A percentile compares a stretch with the other conserved stretches of the same genome.
phyloP scores from a whole-genome alignment of 768 basidiomycete genomes.

The Ephemerocybe angulata region DNA sequence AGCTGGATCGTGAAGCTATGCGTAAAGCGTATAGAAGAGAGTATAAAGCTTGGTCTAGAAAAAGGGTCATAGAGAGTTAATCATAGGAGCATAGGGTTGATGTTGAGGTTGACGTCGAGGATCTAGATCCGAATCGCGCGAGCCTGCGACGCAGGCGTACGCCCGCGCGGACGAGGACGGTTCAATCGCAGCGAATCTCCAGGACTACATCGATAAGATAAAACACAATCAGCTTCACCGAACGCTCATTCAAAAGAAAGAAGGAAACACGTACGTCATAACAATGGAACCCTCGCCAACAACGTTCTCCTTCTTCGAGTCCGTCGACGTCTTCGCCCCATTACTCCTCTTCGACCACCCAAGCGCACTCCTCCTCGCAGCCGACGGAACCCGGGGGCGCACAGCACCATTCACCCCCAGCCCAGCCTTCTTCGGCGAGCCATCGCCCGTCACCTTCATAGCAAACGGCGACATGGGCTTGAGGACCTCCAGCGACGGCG shows the following conservation, averaged over 20 bases:
- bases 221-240: not conserved
- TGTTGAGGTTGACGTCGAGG: not conserved
- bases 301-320: constrained; percentile 56
- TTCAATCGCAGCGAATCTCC: constrained; percentile 45
- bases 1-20: not conserved
- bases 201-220: constrained; percentile 30
- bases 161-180: constrained; percentile 48
- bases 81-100: not conserved
- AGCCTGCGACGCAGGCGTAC: constrained; percentile 39
- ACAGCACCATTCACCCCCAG: constrained; percentile 29
- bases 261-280: constrained; percentile 48
- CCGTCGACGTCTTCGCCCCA: constrained; percentile 38
- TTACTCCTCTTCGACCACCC: constrained; percentile 65
- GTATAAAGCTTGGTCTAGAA: not conserved
- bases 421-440: constrained; percentile 26
- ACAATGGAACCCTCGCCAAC: constrained; percentile 34
- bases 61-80: not conserved
- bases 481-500: constrained; percentile 35
- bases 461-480: constrained; percentile 43
- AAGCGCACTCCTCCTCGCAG: constrained; percentile 51
- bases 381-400: constrained; percentile 53
- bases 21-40: not conserved
- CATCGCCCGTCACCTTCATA: not conserved
- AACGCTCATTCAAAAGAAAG: too few relatives aligned
- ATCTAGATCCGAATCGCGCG: constrained; percentile 35